phyloP scores from a whole-genome alignment of 768 basidiomycete species.

The Amanita phalloides region DNA sequence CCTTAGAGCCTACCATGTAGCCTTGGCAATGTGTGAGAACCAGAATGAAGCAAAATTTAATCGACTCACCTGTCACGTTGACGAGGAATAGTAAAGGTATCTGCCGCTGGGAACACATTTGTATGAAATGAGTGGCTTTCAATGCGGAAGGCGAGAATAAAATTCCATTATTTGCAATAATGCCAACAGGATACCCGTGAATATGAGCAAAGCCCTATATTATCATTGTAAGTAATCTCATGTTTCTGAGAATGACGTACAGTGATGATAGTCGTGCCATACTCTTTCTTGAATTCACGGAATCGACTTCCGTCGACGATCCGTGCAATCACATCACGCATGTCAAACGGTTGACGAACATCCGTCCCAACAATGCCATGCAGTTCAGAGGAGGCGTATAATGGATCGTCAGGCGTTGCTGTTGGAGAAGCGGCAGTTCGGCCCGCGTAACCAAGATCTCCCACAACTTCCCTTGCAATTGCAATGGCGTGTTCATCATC shows the following conservation, averaged over 20 bases:
- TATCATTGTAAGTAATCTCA: neutral
- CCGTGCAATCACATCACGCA: conserved; percentile 89
- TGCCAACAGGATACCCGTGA: conserved; percentile 84
- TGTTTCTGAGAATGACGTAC: conserved; percentile 27
- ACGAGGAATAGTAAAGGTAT: conserved; percentile 91
- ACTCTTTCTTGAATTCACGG: conserved; percentile 94
- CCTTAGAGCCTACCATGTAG: conserved; percentile 96
- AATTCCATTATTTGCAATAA: conserved; percentile 92
- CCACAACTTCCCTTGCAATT: conserved; percentile 66
- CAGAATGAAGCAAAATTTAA: conserved; percentile 6
- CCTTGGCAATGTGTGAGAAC: conserved; percentile 24
- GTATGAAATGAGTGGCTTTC: conserved; percentile 93
- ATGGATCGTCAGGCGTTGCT: conserved; percentile 52
- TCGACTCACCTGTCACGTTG: conserved; percentile 68
- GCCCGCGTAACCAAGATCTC: conserved; percentile 65
- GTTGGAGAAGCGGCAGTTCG: conserved; percentile 42
- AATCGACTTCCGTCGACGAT: conserved; percentile 88
- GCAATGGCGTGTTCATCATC: conserved; percentile 81
- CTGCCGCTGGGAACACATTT: conserved; percentile 83
- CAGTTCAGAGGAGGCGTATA: conserved; percentile 73
- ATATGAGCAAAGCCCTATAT: conserved; percentile 77
- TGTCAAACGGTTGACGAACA: conserved; percentile 80
- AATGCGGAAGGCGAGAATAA: conserved; percentile 88
- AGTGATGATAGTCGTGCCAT: conserved; percentile 83
- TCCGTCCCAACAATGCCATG: conserved; percentile 92